Percentiles rank a stretch among this genome's conserved stretches.
These are phyloP conservation scores for Orychophragmus violaceus DNA, from an alignment of 345 rosid species.

Conservation along the genomic window DNA sequence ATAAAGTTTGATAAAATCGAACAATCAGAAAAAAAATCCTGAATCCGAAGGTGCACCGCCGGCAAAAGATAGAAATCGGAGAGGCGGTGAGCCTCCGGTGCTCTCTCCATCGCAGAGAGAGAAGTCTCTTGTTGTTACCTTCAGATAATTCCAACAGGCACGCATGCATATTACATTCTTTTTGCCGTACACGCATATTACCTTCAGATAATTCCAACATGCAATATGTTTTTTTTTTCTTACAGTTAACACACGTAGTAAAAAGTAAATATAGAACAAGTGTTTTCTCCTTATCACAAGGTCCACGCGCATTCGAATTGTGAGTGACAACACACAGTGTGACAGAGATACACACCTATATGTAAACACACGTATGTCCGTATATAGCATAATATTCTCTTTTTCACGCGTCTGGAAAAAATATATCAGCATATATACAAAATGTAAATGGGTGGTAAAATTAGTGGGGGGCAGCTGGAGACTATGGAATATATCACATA, in stretches of 20 bases:
- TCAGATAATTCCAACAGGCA: not conserved
- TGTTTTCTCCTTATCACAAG: conserved; percentile 15
- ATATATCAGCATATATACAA: not conserved
- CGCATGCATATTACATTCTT: not conserved
- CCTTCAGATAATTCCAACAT: conserved; percentile 1
- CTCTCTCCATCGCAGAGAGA: no score
- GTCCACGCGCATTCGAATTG: conserved; percentile 30
- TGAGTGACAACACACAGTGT: conserved; percentile 28
- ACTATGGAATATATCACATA: conserved; percentile 21
- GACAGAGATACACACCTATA: not conserved
- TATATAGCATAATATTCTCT: no score
- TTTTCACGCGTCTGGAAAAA: not conserved
- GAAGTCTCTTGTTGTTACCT: no score
- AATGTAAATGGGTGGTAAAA: not conserved
- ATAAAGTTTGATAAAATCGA: no score
- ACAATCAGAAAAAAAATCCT: no score
- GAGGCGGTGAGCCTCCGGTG: no score
- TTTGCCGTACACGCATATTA: not conserved
- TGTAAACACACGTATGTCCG: not conserved
- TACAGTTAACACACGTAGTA: not conserved
- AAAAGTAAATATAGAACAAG: not conserved
- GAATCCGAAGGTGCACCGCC: no score
- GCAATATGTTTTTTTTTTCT: not conserved
- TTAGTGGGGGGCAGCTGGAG: conserved; percentile 29
- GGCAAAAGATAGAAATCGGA: no score